Evolutionary conservation across 768 basidiomycete genomes (phyloP).

Genomic region (Boletales sp.): DNA sequence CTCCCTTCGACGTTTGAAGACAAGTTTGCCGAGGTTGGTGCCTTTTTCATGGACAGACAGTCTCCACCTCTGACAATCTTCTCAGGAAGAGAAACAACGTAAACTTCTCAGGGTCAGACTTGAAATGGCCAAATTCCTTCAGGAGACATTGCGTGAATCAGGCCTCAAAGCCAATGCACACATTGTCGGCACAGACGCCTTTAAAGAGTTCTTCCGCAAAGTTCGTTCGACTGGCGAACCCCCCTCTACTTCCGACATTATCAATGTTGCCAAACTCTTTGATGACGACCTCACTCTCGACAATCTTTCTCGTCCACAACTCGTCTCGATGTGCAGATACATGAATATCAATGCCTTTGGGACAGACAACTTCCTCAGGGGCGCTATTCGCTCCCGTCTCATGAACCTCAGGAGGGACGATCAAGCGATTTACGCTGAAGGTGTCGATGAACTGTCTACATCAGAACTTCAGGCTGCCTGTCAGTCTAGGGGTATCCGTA

Average conservation of each 20-base stretch:
- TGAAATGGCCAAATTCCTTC: conserved; percentile 99
- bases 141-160: conserved; percentile 93
- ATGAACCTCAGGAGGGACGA: conserved; percentile 86
- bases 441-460: conserved; percentile 86
- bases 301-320: conserved; percentile 96
- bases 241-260: conserved; percentile 82
- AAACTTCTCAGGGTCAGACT: conserved; percentile 91
- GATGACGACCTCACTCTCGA: conserved; percentile 97
- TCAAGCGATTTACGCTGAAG: conserved; percentile 86
- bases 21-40: conserved; percentile 83
- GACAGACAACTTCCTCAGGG: conserved; percentile 96
- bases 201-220: conserved; percentile 99
- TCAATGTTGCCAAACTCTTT: conserved; percentile 94
- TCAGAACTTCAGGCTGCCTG: conserved; percentile 91
- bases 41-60: background rate
- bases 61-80: background rate
- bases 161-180: conserved; percentile 90
- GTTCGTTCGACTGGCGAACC: conserved; percentile 94
- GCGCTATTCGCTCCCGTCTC: conserved; percentile 81
- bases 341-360: conserved; percentile 99
- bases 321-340: conserved; percentile 95
- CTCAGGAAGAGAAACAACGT: conserved; percentile 92
- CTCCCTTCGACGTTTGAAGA: conserved; percentile 98
- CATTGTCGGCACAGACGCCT: conserved; percentile 91
- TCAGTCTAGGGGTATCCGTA: conserved; percentile 91